These are phyloP conservation scores for Clavispora carvajalis DNA, from an alignment of 805 yeast species.

Conservation along the genomic window DNA sequence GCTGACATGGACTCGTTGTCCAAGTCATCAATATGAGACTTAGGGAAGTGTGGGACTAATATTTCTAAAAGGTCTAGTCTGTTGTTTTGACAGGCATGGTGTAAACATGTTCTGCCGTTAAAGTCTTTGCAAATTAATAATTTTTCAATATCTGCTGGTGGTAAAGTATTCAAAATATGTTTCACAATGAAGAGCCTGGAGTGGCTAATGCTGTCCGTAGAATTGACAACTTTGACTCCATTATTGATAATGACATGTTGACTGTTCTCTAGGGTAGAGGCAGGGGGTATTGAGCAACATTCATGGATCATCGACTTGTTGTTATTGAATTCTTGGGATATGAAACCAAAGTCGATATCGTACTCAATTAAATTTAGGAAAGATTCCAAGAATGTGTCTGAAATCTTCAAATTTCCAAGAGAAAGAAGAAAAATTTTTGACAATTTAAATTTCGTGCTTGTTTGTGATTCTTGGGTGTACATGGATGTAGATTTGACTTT, in stretches of 20 bases:
- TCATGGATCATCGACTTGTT: slow-evolving; percentile 75
- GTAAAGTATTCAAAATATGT: slow-evolving; percentile 23
- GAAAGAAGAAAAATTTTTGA: slow-evolving; percentile 72
- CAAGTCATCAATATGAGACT: slow-evolving; percentile 40
- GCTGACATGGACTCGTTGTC: slow-evolving; percentile 83
- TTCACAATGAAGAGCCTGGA: slow-evolving; percentile 33
- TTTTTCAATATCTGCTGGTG: slow-evolving; percentile 12
- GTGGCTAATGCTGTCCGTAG: slow-evolving; percentile 34
- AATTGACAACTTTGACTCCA: slow-evolving; percentile 37
- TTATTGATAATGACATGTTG: slow-evolving; percentile 37
- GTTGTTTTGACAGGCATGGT: slow-evolving; percentile 69
- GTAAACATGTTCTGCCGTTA: slow-evolving; percentile 78
- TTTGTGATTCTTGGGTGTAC: slow-evolving; percentile 1
- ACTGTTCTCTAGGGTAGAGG: slow-evolving; percentile 25
- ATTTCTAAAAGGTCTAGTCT: slow-evolving; percentile 39
- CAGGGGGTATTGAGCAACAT: slow-evolving; percentile 39
- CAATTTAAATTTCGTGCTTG: slow-evolving; percentile 27
- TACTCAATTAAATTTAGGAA: slow-evolving; percentile 40
- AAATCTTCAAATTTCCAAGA: slow-evolving; percentile 57
- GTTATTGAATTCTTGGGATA: slow-evolving; percentile 55
- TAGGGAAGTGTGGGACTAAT: slow-evolving; percentile 36
- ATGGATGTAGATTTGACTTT: slow-evolving; percentile 26
- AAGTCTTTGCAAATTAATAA: slow-evolving; percentile 45
- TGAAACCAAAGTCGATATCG: slow-evolving; percentile 54
- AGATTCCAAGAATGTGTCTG: slow-evolving; percentile 53